These are phyloP conservation scores for Linum lewisii DNA, from an alignment of 345 rosid genomes.

Conservation along the genomic window DNA sequence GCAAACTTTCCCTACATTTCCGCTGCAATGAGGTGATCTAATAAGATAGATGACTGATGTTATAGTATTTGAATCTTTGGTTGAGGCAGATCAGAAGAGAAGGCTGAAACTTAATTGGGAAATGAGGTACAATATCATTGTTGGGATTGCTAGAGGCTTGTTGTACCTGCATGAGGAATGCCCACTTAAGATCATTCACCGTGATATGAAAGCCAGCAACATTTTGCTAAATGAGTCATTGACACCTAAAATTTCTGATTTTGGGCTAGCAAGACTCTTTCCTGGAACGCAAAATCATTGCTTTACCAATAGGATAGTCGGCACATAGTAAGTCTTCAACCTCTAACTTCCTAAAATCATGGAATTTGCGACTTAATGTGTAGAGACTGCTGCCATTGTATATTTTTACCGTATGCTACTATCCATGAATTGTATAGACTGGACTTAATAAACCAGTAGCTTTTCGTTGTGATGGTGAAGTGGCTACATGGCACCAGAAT, in stretches of 20 bases:
- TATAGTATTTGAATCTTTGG: neutral
- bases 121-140: slow-evolving; percentile 1
- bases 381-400: too few relatives aligned
- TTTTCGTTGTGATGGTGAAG: neutral
- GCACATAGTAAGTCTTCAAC: slow-evolving; percentile 2
- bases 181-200: slow-evolving; percentile 1
- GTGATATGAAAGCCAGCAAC: slow-evolving; percentile 7
- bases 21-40: neutral
- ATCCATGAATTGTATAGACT: too few relatives aligned
- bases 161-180: neutral
- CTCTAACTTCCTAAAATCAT: neutral
- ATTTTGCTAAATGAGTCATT: neutral
- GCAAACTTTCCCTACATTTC: neutral
- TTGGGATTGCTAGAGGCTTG: neutral
- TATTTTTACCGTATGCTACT: too few relatives aligned
- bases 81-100: neutral
- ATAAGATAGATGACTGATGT: neutral
- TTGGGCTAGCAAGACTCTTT: neutral
- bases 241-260: neutral
- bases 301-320: neutral
- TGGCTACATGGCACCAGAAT: slow-evolving; percentile 6
- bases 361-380: neutral
- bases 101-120: neutral
- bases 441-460: neutral
- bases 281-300: neutral